Evolutionary conservation across 352 stramenopile genomes (phyloP), one percentile per base, ranked within the genome.

Genomic region (Albugo laibachii): DNA sequence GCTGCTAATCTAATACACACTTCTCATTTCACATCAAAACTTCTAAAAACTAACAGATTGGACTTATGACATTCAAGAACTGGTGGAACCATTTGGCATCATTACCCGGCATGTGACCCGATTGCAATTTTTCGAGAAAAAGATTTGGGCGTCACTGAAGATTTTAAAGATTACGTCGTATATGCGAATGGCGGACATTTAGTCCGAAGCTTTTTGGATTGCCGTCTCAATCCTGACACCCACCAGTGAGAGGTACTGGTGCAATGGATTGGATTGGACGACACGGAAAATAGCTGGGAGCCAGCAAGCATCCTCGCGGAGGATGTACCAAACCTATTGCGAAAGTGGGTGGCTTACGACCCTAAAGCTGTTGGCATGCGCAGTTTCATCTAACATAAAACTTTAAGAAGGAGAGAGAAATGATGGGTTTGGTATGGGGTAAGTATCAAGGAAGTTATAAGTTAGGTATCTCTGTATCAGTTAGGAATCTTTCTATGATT

Each of bases 201-300:
- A 19, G 43, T 55, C 16, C 34, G 56, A 36, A 8, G 41, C 43
- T 27, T 64, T 2, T 24, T 48, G 14, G 40, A 13, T 1, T 57
- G 43, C 31, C 48, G 53, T 1, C 27, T 59, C 19, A 27, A 39
- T 15, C 35, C 51, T 11, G 43, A 27, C 11, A 56, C 45, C 14
- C 16, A 49, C 8, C 19, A 45, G 12, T 59, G 52, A 39, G 39
- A 63, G 36, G 21, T 63, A 16, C 27, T 45, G 4, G 46, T 60
- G 24, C 50, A 63, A 31, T 60, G 56, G 53, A 35, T 54, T 19
- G 56, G 56, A 11, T 39, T 63, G 2, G 56, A 63, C 5, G n/a
- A 60, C 21, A 27, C 49, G n/a, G 49, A 63, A 37, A 27, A 46
- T 5, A 50, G 50, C 1, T 60, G 52, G 56, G 49, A 63, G 39